Percentiles rank a stretch among this genome's conserved stretches.
phyloP scores from a whole-genome alignment of 225 moss, liverwort and hornwort genomes.

The Anthoceros angustus region DNA sequence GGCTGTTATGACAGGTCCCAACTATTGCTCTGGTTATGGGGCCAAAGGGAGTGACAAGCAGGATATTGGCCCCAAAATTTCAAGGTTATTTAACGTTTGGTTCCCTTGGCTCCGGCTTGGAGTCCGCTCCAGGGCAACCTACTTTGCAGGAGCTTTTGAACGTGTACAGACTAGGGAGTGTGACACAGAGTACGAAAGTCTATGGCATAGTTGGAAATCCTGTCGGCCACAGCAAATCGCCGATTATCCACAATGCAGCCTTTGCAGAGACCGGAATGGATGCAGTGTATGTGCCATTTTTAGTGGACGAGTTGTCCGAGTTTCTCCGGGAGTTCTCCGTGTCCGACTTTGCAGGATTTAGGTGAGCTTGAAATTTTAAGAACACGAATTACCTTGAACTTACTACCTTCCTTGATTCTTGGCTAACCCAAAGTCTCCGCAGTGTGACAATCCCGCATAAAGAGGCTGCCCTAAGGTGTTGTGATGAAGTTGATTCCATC shows the following conservation, averaged over 20 bases:
- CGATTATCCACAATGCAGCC: constrained; percentile 57
- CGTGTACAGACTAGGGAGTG: constrained; percentile 56
- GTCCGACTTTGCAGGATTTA: constrained; percentile 61
- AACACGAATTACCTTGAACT: background rate
- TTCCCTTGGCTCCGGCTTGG: constrained; percentile 49
- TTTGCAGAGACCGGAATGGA: constrained; percentile 42
- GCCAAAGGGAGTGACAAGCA: constrained; percentile 52
- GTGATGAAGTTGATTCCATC: constrained; percentile 44
- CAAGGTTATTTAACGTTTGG: constrained; percentile 85
- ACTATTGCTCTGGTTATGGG: constrained; percentile 81
- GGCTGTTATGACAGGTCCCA: constrained; percentile 24
- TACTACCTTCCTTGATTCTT: background rate
- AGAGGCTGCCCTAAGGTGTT: constrained; percentile 50
- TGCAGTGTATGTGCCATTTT: constrained; percentile 67
- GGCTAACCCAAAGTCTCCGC: constrained; percentile 1
- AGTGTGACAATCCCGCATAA: constrained; percentile 84
- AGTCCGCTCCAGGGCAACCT: constrained; percentile 83
- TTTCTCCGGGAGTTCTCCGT: constrained; percentile 49
- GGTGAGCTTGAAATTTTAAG: constrained; percentile 14
- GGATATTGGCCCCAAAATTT: constrained; percentile 73
- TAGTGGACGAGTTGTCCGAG: constrained; percentile 54
- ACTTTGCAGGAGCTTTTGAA: constrained; percentile 68
- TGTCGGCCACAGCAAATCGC: constrained; percentile 80
- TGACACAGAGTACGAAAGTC: constrained; percentile 57
- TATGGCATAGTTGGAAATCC: constrained; percentile 73